Conservation (phyloP, 768 basidiomycete species). For the Dacryopinax spathularia region DNA sequence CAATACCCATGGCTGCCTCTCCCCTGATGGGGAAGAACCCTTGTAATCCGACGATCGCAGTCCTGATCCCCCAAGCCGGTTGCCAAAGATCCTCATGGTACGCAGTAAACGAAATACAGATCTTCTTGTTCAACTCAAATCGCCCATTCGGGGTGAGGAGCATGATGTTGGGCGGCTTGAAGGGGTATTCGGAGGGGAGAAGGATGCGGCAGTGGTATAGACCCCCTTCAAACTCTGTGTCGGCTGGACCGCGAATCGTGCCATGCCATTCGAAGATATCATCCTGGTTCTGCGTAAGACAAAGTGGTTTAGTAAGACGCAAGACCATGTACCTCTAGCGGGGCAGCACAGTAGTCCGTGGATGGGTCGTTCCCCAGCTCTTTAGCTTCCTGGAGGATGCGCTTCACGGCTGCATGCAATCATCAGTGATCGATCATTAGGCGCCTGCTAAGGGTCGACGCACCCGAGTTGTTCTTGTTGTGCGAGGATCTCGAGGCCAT, state of each 20-base stretch:
- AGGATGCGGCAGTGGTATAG: conserved; percentile 91
- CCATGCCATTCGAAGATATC: conserved; percentile 98
- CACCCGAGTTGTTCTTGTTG: conserved; percentile 85
- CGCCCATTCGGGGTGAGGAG: conserved; percentile 94
- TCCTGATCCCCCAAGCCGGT: conserved; percentile 95
- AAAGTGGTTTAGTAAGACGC: conserved; percentile 1
- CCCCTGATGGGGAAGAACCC: conserved; percentile 82
- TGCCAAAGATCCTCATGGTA: conserved; percentile 97
- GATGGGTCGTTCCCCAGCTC: conserved; percentile 76
- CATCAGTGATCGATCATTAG: background rate
- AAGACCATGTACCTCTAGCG: conserved; percentile 44
- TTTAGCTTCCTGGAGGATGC: conserved; percentile 90
- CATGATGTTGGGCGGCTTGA: conserved; percentile 90
- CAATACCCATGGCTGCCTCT: conserved; percentile 72
- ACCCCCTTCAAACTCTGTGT: conserved; percentile 86
- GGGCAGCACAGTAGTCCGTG: conserved; percentile 73
- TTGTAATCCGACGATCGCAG: conserved; percentile 77
- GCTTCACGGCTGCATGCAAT: conserved; percentile 58
- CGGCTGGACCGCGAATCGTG: conserved; percentile 77
- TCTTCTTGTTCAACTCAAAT: conserved; percentile 92
- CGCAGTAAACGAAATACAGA: conserved; percentile 45
- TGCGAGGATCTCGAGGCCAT: conserved; percentile 31
- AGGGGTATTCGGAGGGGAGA: conserved; percentile 87
- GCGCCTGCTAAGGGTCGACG: conserved; percentile 13
- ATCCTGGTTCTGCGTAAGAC: conserved; percentile 35